Percentiles rank a stretch among this genome's conserved stretches.
These are phyloP conservation scores for Cordyceps fumosorosea DNA, from an alignment of 2,329 filamentous ascomycete genomes.

Conservation along the genomic window DNA sequence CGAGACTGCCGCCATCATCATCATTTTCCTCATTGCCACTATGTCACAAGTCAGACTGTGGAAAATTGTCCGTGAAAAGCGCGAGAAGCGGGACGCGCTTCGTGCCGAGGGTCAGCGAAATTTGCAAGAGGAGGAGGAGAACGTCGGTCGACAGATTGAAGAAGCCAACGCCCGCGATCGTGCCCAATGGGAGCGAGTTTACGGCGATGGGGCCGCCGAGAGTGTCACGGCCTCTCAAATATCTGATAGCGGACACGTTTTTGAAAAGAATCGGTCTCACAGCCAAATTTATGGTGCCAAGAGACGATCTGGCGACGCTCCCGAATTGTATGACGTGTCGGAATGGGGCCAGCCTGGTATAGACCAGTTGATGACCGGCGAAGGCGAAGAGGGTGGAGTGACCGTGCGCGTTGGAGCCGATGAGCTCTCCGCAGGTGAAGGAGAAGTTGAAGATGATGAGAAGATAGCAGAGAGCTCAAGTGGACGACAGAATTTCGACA, in stretches of 20 bases:
- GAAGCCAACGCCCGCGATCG: conserved; percentile 55
- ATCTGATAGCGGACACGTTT: conserved; percentile 46
- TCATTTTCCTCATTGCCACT: conserved; percentile 68
- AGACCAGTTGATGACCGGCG: conserved; percentile 36
- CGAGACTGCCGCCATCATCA: conserved; percentile 70
- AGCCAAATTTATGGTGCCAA: conserved; percentile 31
- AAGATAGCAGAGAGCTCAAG: conserved; percentile 20
- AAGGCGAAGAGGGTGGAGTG: conserved; percentile 38
- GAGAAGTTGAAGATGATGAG: conserved; percentile 22
- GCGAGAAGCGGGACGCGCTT: conserved; percentile 45
- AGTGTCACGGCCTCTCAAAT: conserved; percentile 35
- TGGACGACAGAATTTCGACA: not conserved
- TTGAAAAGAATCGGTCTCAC: conserved; percentile 35
- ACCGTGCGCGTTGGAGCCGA: conserved; percentile 48
- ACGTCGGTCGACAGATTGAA: conserved; percentile 61
- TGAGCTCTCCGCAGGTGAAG: conserved; percentile 30
- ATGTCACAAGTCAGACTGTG: conserved; percentile 82
- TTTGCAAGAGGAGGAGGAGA: conserved; percentile 60
- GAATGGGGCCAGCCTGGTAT: conserved; percentile 24
- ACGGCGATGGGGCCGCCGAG: conserved; percentile 51
- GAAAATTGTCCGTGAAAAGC: conserved; percentile 65
- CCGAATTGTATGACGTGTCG: conserved; percentile 50
- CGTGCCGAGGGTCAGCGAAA: conserved; percentile 45
- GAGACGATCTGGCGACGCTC: conserved; percentile 35
- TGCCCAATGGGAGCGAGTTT: conserved; percentile 68